These are phyloP conservation scores for Cruciata laevipes DNA, from an alignment of 257 asterid species.

Conservation along the genomic window DNA sequence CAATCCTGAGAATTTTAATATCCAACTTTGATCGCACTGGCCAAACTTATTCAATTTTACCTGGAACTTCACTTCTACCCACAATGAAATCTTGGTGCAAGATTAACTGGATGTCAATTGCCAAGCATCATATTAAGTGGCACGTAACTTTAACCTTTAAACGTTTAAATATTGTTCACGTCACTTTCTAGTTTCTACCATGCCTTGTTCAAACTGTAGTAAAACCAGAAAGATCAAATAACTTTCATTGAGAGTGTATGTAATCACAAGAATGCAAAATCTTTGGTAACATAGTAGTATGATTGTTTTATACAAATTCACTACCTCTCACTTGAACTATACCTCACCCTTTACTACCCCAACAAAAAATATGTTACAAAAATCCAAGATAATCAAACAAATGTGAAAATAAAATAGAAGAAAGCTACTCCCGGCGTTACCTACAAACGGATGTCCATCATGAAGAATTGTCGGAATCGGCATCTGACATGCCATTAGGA, in stretches of 20 bases:
- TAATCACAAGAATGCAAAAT: neutral
- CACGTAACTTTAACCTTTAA: no score
- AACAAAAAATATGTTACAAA: neutral
- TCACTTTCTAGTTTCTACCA: no score
- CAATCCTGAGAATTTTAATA: no score
- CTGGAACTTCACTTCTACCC: no score
- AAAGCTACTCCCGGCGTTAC: neutral
- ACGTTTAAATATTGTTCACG: no score
- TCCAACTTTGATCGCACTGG: no score
- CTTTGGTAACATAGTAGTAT: neutral
- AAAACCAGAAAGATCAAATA: no score
- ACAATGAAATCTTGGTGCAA: no score
- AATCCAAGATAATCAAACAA: constrained; percentile 1
- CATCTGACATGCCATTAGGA: constrained; percentile 26
- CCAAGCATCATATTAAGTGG: no score
- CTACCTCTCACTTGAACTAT: constrained; percentile 13
- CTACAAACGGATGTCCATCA: constrained; percentile 6
- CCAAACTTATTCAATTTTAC: no score
- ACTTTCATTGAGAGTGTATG: neutral
- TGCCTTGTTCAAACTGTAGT: no score
- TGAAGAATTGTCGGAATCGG: constrained; percentile 34
- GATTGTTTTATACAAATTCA: constrained; percentile 2
- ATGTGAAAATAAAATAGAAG: neutral
- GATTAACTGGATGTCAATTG: no score
- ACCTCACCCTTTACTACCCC: constrained; percentile 10